A percentile compares a stretch with the other conserved stretches of the same genome.
Evolutionary conservation across 495 filamentous ascomycete genomes (phyloP).

Genomic region (Alectoria sarmentosa): DNA sequence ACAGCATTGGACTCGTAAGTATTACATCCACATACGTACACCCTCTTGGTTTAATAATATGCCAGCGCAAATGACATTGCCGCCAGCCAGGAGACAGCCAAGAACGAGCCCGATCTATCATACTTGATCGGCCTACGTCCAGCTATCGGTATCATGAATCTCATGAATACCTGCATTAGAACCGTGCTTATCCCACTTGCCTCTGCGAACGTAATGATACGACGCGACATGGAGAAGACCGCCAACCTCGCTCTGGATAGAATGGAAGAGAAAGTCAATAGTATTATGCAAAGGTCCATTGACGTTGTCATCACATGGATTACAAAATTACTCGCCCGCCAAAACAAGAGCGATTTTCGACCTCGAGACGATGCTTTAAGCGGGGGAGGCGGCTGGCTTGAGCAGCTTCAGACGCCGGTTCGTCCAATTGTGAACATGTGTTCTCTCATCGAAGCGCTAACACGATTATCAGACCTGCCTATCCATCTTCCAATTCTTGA

Average conservation of each 20-base stretch:
- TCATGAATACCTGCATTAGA: constrained; percentile 85
- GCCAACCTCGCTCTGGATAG: constrained; percentile 62
- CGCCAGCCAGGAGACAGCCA: constrained; percentile 64
- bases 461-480: constrained; percentile 54
- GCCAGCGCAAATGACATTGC: constrained; percentile 59
- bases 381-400: constrained; percentile 48
- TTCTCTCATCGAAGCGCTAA: background rate
- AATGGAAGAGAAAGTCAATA: constrained; percentile 85
- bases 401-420: constrained; percentile 73
- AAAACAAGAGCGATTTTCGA: constrained; percentile 89
- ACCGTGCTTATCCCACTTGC: constrained; percentile 88
- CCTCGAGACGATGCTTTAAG: constrained; percentile 77
- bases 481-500: constrained; percentile 68
- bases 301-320: constrained; percentile 79
- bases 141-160: constrained; percentile 80
- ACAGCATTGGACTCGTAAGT: constrained; percentile 76
- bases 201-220: constrained; percentile 77
- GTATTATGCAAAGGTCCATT: constrained; percentile 76
- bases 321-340: constrained; percentile 60
- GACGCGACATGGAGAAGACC: constrained; percentile 84
- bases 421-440: constrained; percentile 15
- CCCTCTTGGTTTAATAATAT: background rate
- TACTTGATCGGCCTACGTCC: constrained; percentile 73
- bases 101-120: constrained; percentile 78
- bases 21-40: background rate